Evolutionary conservation across 2,329 filamentous ascomycete species (phyloP).

Genomic region (Nemania sp.): DNA sequence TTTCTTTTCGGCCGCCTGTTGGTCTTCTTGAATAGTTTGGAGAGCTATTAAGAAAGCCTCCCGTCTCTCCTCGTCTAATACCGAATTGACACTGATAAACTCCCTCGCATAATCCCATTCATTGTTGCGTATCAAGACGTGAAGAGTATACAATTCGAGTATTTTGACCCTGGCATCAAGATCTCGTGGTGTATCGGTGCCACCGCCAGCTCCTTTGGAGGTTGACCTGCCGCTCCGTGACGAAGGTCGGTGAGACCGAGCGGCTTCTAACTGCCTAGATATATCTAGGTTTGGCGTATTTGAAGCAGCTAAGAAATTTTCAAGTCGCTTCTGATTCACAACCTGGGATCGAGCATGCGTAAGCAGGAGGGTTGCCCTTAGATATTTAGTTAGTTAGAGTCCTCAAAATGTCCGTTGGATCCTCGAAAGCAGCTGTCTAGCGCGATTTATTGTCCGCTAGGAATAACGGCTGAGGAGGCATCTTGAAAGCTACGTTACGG

Average conservation of each 20-base stretch:
- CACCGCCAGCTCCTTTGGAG: conserved; percentile 64
- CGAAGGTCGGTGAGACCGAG: conserved; percentile 50
- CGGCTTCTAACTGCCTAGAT: conserved; percentile 69
- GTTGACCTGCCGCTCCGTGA: conserved; percentile 54
- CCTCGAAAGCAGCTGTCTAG: not conserved
- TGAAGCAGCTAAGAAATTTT: conserved; percentile 86
- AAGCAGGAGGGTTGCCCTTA: conserved; percentile 86
- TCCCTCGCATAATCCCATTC: conserved; percentile 97
- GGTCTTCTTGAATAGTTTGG: conserved; percentile 85
- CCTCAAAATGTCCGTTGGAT: not conserved
- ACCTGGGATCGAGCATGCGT: conserved; percentile 88
- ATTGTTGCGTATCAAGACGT: conserved; percentile 91
- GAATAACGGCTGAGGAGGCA: not conserved
- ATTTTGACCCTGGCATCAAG: conserved; percentile 89
- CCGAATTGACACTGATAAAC: conserved; percentile 87
- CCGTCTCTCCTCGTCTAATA: conserved; percentile 90
- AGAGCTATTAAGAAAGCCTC: conserved; percentile 90
- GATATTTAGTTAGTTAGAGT: conserved; percentile 22
- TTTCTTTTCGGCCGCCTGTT: conserved; percentile 75
- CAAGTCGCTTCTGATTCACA: conserved; percentile 87
- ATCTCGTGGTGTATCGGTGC: conserved; percentile 85
- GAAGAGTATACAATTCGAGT: conserved; percentile 92
- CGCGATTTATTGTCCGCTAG: not conserved
- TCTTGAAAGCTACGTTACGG: not conserved
- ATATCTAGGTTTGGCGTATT: conserved; percentile 80